These are phyloP conservation scores for Mycena albidolilacea DNA, from an alignment of 768 basidiomycete genomes.

Conservation along the genomic window DNA sequence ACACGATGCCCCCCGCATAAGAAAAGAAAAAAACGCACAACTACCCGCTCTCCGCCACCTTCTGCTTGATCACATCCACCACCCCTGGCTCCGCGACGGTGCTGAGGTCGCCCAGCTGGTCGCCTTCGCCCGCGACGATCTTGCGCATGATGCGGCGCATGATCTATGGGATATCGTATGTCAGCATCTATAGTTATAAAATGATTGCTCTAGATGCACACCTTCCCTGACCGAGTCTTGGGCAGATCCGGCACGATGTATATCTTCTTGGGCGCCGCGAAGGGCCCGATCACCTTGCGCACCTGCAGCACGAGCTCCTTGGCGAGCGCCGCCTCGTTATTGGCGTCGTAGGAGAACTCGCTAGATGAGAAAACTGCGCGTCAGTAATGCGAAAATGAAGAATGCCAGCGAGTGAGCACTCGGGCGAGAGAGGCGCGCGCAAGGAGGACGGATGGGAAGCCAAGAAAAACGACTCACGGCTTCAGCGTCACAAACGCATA, in stretches of 20 bases:
- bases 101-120: conserved; percentile 95
- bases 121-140: conserved; percentile 94
- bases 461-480: conserved; percentile 69
- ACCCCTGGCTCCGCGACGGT: conserved; percentile 92
- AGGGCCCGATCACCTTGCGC: conserved; percentile 97
- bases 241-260: conserved; percentile 88
- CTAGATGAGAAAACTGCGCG: conserved; percentile 49
- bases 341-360: conserved; percentile 84
- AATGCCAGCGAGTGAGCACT: neutral
- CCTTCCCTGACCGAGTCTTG: conserved; percentile 97
- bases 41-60: conserved; percentile 66
- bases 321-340: conserved; percentile 76
- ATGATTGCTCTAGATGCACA: conserved; percentile 46
- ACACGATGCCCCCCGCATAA: too few relatives aligned
- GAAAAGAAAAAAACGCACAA: too few relatives aligned
- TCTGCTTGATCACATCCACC: conserved; percentile 88
- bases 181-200: neutral
- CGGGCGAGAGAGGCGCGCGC: too few relatives aligned
- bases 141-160: conserved; percentile 98
- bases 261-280: conserved; percentile 96
- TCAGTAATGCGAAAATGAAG: neutral
- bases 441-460: too few relatives aligned
- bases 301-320: conserved; percentile 97
- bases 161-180: conserved; percentile 64
- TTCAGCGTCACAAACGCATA: conserved; percentile 95